phyloP scores from a whole-genome alignment of 306 rosid genomes.

The Cercis canadensis region DNA sequence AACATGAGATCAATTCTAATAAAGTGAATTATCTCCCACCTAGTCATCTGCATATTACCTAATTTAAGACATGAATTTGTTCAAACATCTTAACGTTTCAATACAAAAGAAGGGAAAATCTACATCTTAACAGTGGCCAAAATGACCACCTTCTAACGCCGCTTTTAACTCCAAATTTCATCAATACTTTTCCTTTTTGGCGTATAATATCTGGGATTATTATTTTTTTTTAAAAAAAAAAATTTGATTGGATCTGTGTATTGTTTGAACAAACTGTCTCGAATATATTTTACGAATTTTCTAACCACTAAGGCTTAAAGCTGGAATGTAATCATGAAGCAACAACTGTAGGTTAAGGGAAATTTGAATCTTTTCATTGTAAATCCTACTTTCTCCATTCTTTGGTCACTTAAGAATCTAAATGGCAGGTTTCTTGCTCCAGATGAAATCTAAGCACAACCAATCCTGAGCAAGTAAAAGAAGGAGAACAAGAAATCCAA shows the following conservation, averaged over 20 bases:
- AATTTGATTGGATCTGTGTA: too few species aligned
- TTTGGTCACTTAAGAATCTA: not conserved
- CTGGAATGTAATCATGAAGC: not conserved
- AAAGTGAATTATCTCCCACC: slow-evolving; percentile 18
- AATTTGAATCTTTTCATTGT: not conserved
- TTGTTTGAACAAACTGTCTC: not conserved
- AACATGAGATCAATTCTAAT: slow-evolving; percentile 21
- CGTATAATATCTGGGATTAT: too few species aligned
- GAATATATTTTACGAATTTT: slow-evolving; percentile 16
- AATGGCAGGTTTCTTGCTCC: not conserved
- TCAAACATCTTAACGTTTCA: too few species aligned
- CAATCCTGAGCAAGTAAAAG: slow-evolving; percentile 2
- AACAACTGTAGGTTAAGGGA: not conserved
- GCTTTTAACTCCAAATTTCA: too few species aligned
- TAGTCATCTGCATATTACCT: not conserved
- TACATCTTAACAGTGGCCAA: too few species aligned
- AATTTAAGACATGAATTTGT: not conserved
- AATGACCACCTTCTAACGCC: too few species aligned
- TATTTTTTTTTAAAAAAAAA: not conserved
- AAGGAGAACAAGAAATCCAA: not conserved
- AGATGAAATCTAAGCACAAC: not conserved
- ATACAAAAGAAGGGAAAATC: too few species aligned
- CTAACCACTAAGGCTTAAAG: not conserved
- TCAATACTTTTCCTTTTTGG: too few species aligned
- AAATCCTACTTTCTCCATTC: slow-evolving; percentile 3